Conservation (phyloP, 169 alveolate species). For the Eimeria tenella region DNA sequence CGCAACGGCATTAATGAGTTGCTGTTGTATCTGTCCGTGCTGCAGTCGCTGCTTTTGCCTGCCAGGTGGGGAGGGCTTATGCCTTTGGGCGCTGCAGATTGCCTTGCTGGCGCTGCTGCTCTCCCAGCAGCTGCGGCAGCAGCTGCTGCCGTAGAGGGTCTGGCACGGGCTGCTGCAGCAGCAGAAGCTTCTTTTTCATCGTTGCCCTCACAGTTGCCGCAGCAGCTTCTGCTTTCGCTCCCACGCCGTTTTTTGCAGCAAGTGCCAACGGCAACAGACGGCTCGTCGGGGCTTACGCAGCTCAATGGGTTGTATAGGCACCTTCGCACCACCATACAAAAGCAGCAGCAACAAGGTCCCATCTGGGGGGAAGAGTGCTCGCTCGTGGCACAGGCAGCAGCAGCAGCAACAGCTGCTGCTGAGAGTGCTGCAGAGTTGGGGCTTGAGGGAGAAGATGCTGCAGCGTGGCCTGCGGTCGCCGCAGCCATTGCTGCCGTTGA, state of each 20-base stretch:
- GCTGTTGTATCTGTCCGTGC: slow-evolving; percentile 42
- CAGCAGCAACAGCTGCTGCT: slow-evolving; percentile 46
- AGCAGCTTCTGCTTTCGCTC: slow-evolving; percentile 44
- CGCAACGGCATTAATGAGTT: slow-evolving; percentile 63
- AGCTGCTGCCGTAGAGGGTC: slow-evolving; percentile 35
- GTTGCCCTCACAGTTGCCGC: slow-evolving; percentile 18
- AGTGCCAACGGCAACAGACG: slow-evolving; percentile 53
- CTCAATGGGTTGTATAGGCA: slow-evolving; percentile 49
- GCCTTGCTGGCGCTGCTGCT: slow-evolving; percentile 39
- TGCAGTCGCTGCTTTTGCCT: slow-evolving; percentile 66
- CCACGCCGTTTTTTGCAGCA: slow-evolving; percentile 66
- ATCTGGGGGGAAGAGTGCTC: slow-evolving; percentile 5
- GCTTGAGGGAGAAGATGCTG: slow-evolving; percentile 22
- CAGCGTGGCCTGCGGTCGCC: slow-evolving; percentile 59
- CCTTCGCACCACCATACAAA: slow-evolving; percentile 30
- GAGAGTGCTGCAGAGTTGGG: slow-evolving; percentile 24
- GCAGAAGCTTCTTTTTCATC: neutral
- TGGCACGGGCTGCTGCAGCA: slow-evolving; percentile 32
- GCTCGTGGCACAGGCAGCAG: slow-evolving; percentile 64
- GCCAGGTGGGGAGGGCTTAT: slow-evolving; percentile 45
- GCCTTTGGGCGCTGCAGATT: slow-evolving; percentile 30
- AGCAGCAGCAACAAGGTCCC: slow-evolving; percentile 29
- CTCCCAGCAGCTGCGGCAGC: slow-evolving; percentile 37
- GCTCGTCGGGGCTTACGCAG: slow-evolving; percentile 56
- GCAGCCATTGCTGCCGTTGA: slow-evolving; percentile 56